Base-by-base conservation (phyloP, 1,284 basidiomycete species). In the Erythrobasidium hasegawianum region DNA sequence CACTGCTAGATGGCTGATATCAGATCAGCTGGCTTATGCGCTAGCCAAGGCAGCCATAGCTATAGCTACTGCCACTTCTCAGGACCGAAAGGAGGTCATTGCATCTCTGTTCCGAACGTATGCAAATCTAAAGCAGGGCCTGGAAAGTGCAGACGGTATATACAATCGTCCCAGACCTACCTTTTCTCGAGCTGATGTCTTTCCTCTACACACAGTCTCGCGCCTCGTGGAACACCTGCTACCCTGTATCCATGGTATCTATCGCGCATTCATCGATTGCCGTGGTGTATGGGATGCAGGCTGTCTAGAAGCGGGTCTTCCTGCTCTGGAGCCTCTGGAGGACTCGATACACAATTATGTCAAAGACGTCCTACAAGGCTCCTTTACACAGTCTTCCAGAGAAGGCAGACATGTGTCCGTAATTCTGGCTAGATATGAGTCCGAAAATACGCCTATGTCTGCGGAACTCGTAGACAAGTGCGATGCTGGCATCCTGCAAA, bases 381-480 rank as follows among this genome's bases (percentile, higher is more conserved):
- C 74, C 73, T 67, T 73, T 59, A 83, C 87, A 69, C 83, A 87
- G 68, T 26, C 73, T 72, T 26, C 69, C 64, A 18, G 71, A 71
- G 62, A 69, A 9, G 68, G 67, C 18, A 71, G 75, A 20, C 72
- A 70, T 57, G 73, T 76, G 29, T 65, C 74, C 43, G 84, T 86
- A 0, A 85, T 93, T 69, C 81, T 93, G 43, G 81, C 86, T 16
- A 85, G 88, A 40, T 95, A 95, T 75, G 82, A 88, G 22, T 81
- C 83, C 16, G 83, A 83, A 56, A 87, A 86, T 20, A 82, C 87
- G 10, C 90, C 90, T 13, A 80, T 94, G 20, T 90, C 87, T 57
- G 90, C 90, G 16, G 90, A 91, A 75, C 91, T 94, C 74, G 83
- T 89, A 61, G 84, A 90, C 7, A 90, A 90, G 77, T 90, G 88